phyloP scores from a whole-genome alignment of 1,139 yeast species.

The Ogataea hybrid region DNA sequence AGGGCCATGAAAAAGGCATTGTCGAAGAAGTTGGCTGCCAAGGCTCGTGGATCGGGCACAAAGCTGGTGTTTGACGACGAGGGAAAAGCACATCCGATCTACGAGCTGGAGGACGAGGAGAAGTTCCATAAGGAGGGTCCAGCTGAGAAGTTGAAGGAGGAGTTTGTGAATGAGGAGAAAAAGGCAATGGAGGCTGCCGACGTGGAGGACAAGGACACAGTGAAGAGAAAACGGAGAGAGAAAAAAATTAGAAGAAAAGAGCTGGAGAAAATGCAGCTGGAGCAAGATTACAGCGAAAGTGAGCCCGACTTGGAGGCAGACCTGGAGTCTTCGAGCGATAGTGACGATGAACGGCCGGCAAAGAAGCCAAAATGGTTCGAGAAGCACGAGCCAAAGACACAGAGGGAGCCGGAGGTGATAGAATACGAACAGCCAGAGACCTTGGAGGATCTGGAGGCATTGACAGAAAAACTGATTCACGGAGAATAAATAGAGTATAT shows the following conservation, averaged over 20 bases:
- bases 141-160: slow-evolving; percentile 63
- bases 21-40: slow-evolving; percentile 77
- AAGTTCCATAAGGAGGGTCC: slow-evolving; percentile 79
- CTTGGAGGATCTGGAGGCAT: slow-evolving; percentile 89
- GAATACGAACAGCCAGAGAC: slow-evolving; percentile 89
- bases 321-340: slow-evolving; percentile 35
- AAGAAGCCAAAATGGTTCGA: slow-evolving; percentile 65
- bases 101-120: slow-evolving; percentile 88
- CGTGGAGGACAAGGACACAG: slow-evolving; percentile 73
- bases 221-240: slow-evolving; percentile 79
- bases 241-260: slow-evolving; percentile 90
- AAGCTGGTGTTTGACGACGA: slow-evolving; percentile 91
- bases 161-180: slow-evolving; percentile 65
- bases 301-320: slow-evolving; percentile 32
- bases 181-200: slow-evolving; percentile 71
- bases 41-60: slow-evolving; percentile 65
- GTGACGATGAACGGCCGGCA: slow-evolving; percentile 43
- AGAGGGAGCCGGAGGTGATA: slow-evolving; percentile 39
- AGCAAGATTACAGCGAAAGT: slow-evolving; percentile 38
- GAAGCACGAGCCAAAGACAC: slow-evolving; percentile 30
- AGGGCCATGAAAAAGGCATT: slow-evolving; percentile 86
- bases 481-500: slow-evolving; percentile 11
- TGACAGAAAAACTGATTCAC: slow-evolving; percentile 62
- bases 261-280: slow-evolving; percentile 56
- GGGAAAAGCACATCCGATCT: slow-evolving; percentile 85